Evolutionary conservation across 1,284 basidiomycete genomes (phyloP), one percentile per base, ranked within the genome.

Genomic region (Chondrostereum purpureum): DNA sequence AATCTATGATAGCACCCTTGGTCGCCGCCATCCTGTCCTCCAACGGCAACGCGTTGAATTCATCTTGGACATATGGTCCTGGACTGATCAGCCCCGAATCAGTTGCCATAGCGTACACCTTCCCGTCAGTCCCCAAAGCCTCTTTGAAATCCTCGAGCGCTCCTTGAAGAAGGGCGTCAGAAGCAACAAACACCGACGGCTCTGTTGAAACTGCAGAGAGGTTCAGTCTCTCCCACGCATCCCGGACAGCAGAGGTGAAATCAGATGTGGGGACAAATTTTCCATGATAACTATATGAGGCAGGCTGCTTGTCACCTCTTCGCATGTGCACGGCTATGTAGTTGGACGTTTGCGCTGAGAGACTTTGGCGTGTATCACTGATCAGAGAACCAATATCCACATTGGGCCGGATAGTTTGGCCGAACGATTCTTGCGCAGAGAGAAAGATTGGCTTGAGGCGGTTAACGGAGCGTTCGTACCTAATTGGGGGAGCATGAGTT

Each of bases 1-100:
- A 72, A 58, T 86, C 83, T 2, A 85, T 75, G 41, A 86, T 58
- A 66, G 80, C 75, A 1, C 82, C 83, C 39, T 67, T 67, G 14
- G 81, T 84, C 21, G 74, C 65, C 19, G 56, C 54, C 8, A 73
- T 60, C 42, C 79, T 63, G 43, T 70, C 67, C 37, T 63, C 64
- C 12, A 62, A 50, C 12, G 61, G 55, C 23, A 77, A 54, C 36
- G 55, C 50, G 43, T 68, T 58, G 53, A 82, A 85, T 37, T 72
- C 62, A 14, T 60, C 54, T 58, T 84, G 81, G 19, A 69, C 63
- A 53, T 86, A 85, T 41, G 70, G 75, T 19, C 57, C 56, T 14
- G 66, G 67, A 50, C 78, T 78, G 14, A 74, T 77, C 14, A 83
- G 56, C 5, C 58, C 64, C n/a, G 56, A 53, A 48, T 73, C 76